These are phyloP conservation scores for Candida tropicalis DNA, from an alignment of 1,139 yeast species.

Conservation along the genomic window DNA sequence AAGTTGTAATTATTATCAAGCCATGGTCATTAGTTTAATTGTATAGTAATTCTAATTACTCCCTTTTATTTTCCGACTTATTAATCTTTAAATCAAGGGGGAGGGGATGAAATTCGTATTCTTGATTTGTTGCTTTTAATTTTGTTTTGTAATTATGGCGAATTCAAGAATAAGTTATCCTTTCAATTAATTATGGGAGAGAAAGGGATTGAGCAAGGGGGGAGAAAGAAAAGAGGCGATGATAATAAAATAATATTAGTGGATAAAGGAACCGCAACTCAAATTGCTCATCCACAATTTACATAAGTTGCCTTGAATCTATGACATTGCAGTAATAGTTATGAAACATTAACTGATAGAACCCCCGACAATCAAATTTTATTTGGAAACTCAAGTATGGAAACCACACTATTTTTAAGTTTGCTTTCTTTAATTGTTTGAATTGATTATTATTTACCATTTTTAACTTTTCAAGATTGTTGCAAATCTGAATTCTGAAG, in stretches of 20 bases:
- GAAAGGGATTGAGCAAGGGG: too few relatives aligned
- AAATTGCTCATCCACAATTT: not conserved
- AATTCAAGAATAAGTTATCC: not conserved
- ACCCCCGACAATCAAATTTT: slow-evolving; percentile 5
- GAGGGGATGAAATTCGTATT: not conserved
- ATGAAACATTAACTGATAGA: not conserved
- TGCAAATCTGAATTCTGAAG: slow-evolving; percentile 7
- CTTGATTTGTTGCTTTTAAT: not conserved
- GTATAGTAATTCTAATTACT: too few relatives aligned
- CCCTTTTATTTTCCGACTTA: too few relatives aligned
- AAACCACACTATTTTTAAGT: too few relatives aligned
- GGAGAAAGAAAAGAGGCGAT: too few relatives aligned
- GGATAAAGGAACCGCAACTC: too few relatives aligned
- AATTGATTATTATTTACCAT: too few relatives aligned
- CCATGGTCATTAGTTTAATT: not conserved
- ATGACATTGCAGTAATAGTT: not conserved
- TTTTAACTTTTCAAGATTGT: not conserved
- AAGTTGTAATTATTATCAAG: not conserved
- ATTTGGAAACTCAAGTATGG: slow-evolving; percentile 4
- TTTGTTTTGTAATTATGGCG: not conserved
- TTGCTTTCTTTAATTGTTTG: too few relatives aligned
- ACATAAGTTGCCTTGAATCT: not conserved
- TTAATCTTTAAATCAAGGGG: too few relatives aligned
- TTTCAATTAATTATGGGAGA: too few relatives aligned
- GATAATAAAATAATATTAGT: too few relatives aligned